Percentiles rank a stretch among this genome's conserved stretches.
phyloP scores from a whole-genome alignment of 2,329 filamentous ascomycete genomes.

The Volutella citrinella region DNA sequence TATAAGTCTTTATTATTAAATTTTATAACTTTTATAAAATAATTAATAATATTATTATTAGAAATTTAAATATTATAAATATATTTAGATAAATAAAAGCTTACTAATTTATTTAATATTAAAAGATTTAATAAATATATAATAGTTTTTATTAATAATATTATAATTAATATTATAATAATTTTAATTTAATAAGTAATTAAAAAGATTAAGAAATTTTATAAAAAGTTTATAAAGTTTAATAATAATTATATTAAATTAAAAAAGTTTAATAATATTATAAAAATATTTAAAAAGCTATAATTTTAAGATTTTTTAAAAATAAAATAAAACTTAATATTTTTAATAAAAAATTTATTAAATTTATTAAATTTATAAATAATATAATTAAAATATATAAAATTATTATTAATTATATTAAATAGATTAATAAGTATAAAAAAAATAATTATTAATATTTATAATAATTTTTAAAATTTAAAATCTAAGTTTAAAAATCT shows the following conservation, averaged over 20 bases:
- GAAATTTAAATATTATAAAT: too few relatives aligned
- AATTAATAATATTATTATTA: too few relatives aligned
- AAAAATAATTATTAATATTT: background rate
- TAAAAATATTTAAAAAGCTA: too few relatives aligned
- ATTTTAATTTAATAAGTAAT: background rate
- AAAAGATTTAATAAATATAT: too few relatives aligned
- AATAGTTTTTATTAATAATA: background rate
- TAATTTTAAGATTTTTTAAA: background rate
- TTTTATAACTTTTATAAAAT: too few relatives aligned
- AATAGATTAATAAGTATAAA: background rate
- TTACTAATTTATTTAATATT: too few relatives aligned
- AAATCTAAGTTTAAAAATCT: too few relatives aligned
- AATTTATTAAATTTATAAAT: constrained; percentile 4
- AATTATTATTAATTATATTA: background rate
- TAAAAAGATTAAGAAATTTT: background rate
- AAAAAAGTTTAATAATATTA: constrained; percentile 1
- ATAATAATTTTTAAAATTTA: too few relatives aligned
- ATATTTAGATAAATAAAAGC: too few relatives aligned
- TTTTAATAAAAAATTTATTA: constrained; percentile 1
- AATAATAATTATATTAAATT: background rate
- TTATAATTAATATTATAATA: background rate
- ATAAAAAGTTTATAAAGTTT: constrained; percentile 3
- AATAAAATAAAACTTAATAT: background rate
- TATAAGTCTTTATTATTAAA: background rate
- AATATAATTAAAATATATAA: background rate